Base-by-base conservation (phyloP, 1,284 basidiomycete genomes). In the Ceratobasidium theobromae region DNA sequence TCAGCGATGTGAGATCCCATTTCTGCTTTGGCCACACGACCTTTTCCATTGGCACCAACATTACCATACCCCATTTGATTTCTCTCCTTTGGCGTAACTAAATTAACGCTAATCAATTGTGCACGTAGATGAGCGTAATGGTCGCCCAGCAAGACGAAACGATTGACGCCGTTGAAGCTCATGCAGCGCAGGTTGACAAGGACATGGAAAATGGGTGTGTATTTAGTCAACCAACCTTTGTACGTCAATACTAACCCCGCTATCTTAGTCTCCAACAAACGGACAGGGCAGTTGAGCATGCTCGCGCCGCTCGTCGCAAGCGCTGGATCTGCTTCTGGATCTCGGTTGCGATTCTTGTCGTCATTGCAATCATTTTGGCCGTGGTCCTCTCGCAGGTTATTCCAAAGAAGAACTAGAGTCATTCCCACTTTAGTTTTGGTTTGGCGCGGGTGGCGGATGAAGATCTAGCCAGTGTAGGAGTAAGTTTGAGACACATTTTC, bases 1-100 rank as follows among this genome's bases (percentile, higher is more conserved):
- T 97, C 77, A 85, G 85, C 70, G 95, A 98, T 73, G 85, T 84
- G 86, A n/a, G n/a, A n/a, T n/a, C n/a, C n/a, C n/a, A n/a, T n/a
- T n/a, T n/a, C n/a, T n/a, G n/a, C n/a, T 52, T 75, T 71, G 16
- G 54, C 28, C 25, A 35, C n/a, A 33, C 18, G 11, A 28, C 43
- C 25, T 30, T 67, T 65, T 11, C 11, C 62, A 28, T 67, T n/a
- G 25, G 16, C 16, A 38, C 16, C 16, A 6, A 66, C 72, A 52
- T 71, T 43, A 41, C 49, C 18, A 21, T 16, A 2, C 18, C 43
- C 8, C n/a, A n/a, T n/a, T n/a, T n/a, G n/a, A n/a, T 8, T 38
- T 38, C 9, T 16, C 16, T 53, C 48, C 40, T 21, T 54, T 38
- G 52, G 23, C 32, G 16, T 55, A 38, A 16, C 43, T 49, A 33